Percentiles rank a stretch among this genome's conserved stretches.
These are phyloP conservation scores for Salix exigua DNA, from an alignment of 345 rosid genomes.

Conservation along the genomic window DNA sequence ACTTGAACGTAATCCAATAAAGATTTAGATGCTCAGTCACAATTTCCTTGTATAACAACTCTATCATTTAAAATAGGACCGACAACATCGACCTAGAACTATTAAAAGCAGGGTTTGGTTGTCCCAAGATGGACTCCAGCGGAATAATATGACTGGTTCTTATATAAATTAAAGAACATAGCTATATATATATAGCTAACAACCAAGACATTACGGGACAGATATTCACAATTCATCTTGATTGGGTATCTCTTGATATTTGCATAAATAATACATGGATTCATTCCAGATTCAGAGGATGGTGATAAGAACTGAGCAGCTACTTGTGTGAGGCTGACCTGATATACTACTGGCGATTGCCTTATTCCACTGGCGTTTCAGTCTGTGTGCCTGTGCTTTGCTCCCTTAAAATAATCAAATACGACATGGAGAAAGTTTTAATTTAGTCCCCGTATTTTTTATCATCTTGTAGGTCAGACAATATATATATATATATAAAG, in stretches of 20 bases:
- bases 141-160: background rate
- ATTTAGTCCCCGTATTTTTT: background rate
- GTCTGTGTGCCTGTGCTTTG: background rate
- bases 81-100: background rate
- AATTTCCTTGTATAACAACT: background rate
- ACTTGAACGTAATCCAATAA: conserved; percentile 7
- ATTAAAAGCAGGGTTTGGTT: background rate
- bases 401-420: background rate
- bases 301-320: background rate
- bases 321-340: background rate
- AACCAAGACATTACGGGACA: background rate
- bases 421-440: background rate
- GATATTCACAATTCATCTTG: background rate
- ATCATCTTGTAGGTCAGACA: background rate
- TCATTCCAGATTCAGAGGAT: background rate
- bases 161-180: background rate
- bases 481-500: no score
- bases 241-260: background rate
- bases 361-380: background rate
- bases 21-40: background rate
- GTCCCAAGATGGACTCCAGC: background rate
- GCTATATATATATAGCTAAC: no score
- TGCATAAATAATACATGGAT: background rate
- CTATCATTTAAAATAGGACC: background rate
- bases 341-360: background rate